phyloP scores from a whole-genome alignment of 495 filamentous ascomycete genomes.

The Annulohypoxylon nitens region DNA sequence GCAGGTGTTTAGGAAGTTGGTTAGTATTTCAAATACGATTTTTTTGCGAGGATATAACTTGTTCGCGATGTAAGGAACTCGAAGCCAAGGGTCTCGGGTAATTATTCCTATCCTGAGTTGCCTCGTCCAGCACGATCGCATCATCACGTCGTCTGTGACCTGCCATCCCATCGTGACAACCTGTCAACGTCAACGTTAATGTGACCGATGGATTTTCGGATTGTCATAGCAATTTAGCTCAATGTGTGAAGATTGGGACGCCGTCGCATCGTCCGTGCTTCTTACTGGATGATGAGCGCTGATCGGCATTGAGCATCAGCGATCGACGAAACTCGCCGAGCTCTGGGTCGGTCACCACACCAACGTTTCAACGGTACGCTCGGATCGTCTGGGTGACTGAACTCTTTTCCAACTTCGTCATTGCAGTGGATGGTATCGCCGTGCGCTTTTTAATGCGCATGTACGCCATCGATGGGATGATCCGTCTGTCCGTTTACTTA shows the following conservation, averaged over 20 bases:
- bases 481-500: not conserved
- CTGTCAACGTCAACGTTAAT: not conserved
- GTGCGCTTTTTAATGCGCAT: slow-evolving; percentile 1
- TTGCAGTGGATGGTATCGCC: not conserved
- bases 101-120: not conserved
- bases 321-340: slow-evolving; percentile 31
- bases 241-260: slow-evolving; percentile 22
- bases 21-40: not conserved
- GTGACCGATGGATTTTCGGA: slow-evolving; percentile 13
- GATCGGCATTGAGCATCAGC: slow-evolving; percentile 28
- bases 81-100: not conserved
- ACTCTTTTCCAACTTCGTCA: not conserved
- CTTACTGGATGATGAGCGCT: slow-evolving; percentile 19
- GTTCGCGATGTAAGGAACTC: slow-evolving; percentile 1
- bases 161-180: slow-evolving; percentile 15
- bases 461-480: slow-evolving; percentile 10
- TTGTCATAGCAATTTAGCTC: slow-evolving; percentile 20
- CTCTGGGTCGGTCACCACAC: slow-evolving; percentile 30
- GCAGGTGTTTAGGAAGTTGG: not conserved
- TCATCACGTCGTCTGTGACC: slow-evolving; percentile 1
- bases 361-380: slow-evolving; percentile 41
- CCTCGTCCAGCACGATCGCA: not conserved
- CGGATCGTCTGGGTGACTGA: slow-evolving; percentile 24
- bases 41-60: not conserved
- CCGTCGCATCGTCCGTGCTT: slow-evolving; percentile 17